A percentile compares a stretch with the other conserved stretches of the same genome.
Conservation (phyloP, 768 basidiomycete genomes). For the Gymnopilus junonius region DNA sequence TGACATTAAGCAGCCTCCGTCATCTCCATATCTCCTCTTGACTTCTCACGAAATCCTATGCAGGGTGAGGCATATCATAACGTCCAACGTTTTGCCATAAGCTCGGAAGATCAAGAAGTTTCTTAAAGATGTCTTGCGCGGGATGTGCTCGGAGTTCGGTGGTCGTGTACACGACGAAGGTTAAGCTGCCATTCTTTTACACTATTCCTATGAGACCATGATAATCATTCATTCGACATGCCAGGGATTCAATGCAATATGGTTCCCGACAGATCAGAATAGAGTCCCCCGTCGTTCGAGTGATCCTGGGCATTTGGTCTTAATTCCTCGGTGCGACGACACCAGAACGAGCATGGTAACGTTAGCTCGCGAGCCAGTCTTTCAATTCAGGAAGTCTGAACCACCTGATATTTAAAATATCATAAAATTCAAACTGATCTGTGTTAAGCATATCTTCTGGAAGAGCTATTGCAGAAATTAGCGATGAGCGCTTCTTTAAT, state of each 20-base stretch:
- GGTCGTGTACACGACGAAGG: background rate
- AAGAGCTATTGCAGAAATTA: background rate
- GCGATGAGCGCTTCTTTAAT: background rate
- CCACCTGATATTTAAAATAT: background rate
- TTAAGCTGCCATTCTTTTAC: background rate
- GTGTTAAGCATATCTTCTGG: background rate
- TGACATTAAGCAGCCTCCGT: background rate
- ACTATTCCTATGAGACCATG: background rate
- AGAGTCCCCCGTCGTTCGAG: background rate
- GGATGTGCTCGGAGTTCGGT: background rate
- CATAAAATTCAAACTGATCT: background rate
- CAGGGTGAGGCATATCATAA: background rate
- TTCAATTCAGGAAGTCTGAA: background rate
- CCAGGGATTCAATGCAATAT: background rate
- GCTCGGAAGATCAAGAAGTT: conserved; percentile 5
- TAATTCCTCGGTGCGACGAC: background rate
- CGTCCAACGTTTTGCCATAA: conserved; percentile 5
- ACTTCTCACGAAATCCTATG: background rate
- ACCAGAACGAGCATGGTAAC: background rate
- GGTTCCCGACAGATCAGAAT: background rate
- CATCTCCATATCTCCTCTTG: background rate
- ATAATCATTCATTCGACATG: conserved; percentile 1
- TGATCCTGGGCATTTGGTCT: background rate
- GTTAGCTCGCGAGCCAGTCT: background rate
- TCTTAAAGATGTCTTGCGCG: background rate